phyloP scores from a whole-genome alignment of 2,329 filamentous ascomycete species.

The Fonsecaea monophora region DNA sequence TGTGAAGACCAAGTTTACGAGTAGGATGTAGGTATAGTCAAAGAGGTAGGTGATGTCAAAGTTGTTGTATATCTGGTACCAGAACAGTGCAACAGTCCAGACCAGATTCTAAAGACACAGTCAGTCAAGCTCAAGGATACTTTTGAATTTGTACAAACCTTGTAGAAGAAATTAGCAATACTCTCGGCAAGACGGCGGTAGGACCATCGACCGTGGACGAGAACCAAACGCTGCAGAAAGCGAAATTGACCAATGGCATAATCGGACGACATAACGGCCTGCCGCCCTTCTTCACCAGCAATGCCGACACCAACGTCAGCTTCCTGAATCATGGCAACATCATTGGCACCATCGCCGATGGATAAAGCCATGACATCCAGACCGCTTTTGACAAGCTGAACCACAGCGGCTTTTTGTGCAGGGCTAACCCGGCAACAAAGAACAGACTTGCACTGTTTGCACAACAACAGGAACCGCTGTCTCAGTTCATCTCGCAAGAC shows the following conservation, averaged over 20 bases:
- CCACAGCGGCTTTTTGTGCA: slow-evolving; percentile 95
- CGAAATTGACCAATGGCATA: slow-evolving; percentile 95
- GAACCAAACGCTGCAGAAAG: slow-evolving; percentile 80
- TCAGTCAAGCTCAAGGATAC: slow-evolving; percentile 20
- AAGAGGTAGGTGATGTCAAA: slow-evolving; percentile 97
- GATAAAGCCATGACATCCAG: slow-evolving; percentile 95
- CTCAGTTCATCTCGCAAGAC: slow-evolving; percentile 81
- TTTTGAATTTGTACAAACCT: slow-evolving; percentile 58
- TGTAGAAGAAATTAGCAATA: slow-evolving; percentile 99
- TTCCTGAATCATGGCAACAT: slow-evolving; percentile 97
- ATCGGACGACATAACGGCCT: slow-evolving; percentile 95
- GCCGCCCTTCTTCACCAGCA: slow-evolving; percentile 87
- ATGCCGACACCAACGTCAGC: slow-evolving; percentile 97
- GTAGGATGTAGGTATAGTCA: slow-evolving; percentile 95
- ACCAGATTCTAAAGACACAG: slow-evolving; percentile 76
- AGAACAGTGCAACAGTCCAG: slow-evolving; percentile 96
- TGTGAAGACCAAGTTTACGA: slow-evolving; percentile 97
- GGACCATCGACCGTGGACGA: slow-evolving; percentile 95
- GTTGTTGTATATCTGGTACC: slow-evolving; percentile 94
- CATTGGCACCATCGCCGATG: slow-evolving; percentile 92
- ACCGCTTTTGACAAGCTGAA: slow-evolving; percentile 91
- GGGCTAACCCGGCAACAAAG: slow-evolving; percentile 97
- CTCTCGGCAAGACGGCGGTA: slow-evolving; percentile 91
- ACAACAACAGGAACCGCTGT: slow-evolving; percentile 92
- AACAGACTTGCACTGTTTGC: slow-evolving; percentile 96